Base-by-base conservation (phyloP, 306 rosid genomes). In the Vigna unguiculata region DNA sequence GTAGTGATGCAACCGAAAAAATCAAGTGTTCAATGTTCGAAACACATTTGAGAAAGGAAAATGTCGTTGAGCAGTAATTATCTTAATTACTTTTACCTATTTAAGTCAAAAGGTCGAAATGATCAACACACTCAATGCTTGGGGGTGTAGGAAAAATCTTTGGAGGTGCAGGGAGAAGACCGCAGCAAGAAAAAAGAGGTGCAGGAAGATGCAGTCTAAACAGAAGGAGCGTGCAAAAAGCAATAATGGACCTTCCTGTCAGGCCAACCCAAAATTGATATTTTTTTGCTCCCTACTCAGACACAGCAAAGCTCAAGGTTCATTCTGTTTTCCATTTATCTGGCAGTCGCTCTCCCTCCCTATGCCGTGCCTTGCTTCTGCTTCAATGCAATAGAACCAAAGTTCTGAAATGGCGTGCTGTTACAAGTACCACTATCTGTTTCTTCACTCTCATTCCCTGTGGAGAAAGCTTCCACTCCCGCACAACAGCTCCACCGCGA, bases 401-500 rank as follows among this genome's bases (percentile, higher is more conserved):
- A 16, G 6, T 14, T 78, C 25, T 61, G 74, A 55, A 82, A 90
- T 90, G 95, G 90, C 91, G 9, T 81, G 67, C 61, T 86, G 36
- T 59, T 71, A 48, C 11, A 72, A 66, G 17, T 59, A 25, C 75
- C 85, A 73, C 7, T 65, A 38, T 62, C 43, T 81, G 1, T 64
- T 71, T 48, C 82, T 85, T 25, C 86, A 66, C 74, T 79, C 81
- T 6, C 79, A 71, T 58, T 79, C 83, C 79, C 5, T 80, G 4
- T 77, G 74, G 79, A 86, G 85, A 47, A 71, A 30, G 63, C 57
- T 86, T 75, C 67, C 73, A 13, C 43, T 78, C 43, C 20, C 48
- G 11, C 65, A n/a, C 61, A 71, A 57, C 70, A 41, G 63, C 78
- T 19, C 30, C 41, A 20, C 68, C 36, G 41, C 34, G 4, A 54